These are phyloP conservation scores for Cucurbita argyrosperma DNA, from an alignment of 306 rosid genomes.

Conservation along the genomic window DNA sequence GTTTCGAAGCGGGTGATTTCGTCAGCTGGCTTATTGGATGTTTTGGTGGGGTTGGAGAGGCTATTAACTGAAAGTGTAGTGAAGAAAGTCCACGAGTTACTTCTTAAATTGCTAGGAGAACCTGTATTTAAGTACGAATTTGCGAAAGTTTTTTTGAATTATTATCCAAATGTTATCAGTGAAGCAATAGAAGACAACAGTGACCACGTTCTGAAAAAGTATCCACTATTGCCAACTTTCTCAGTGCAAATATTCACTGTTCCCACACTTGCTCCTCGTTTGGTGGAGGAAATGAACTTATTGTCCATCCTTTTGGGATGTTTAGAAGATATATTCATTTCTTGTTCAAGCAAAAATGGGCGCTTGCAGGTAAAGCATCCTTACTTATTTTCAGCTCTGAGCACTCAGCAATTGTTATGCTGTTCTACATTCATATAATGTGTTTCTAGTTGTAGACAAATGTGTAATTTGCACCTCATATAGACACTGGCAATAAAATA, in stretches of 20 bases:
- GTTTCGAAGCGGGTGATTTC: slow-evolving; percentile 46
- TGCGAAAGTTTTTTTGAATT: slow-evolving; percentile 66
- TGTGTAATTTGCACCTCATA: not conserved
- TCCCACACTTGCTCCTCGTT: slow-evolving; percentile 79
- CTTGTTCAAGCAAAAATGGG: slow-evolving; percentile 62
- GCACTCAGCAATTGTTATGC: not conserved
- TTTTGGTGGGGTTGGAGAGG: slow-evolving; percentile 69
- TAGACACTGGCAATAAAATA: not conserved
- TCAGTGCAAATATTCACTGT: slow-evolving; percentile 95
- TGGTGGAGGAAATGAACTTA: slow-evolving; percentile 82
- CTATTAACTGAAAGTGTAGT: slow-evolving; percentile 36
- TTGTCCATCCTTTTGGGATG: slow-evolving; percentile 64
- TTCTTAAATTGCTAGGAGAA: slow-evolving; percentile 77
- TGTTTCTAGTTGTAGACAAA: not conserved
- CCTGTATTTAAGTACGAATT: slow-evolving; percentile 80
- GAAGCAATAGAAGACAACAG: slow-evolving; percentile 39
- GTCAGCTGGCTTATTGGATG: slow-evolving; percentile 37
- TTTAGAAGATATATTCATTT: slow-evolving; percentile 54
- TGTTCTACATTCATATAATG: not conserved
- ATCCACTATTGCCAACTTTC: slow-evolving; percentile 53
- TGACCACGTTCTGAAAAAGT: slow-evolving; percentile 29
- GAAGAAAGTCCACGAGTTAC: slow-evolving; percentile 71
- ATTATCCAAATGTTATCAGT: slow-evolving; percentile 70
- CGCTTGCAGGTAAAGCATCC: slow-evolving; percentile 50
- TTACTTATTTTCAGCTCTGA: not conserved